Evolutionary conservation across 2,329 filamentous ascomycete species (phyloP).

Genomic region (Neobulgaria alba): DNA sequence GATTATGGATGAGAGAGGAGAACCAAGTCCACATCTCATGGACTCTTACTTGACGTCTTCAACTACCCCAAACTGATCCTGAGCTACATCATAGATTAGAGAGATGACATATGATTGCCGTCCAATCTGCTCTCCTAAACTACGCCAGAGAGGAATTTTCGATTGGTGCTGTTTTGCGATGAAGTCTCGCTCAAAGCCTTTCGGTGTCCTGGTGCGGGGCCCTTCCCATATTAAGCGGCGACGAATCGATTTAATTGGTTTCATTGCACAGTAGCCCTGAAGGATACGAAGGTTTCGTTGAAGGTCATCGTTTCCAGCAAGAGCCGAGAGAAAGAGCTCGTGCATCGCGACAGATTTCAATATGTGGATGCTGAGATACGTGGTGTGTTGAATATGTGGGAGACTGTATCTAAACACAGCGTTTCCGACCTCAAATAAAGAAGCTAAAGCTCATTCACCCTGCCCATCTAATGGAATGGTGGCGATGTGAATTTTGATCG

Average conservation of each 20-base stretch:
- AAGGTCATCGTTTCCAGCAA: slow-evolving; percentile 42
- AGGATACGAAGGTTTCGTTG: slow-evolving; percentile 43
- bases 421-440: too few species aligned
- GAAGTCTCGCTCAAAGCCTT: slow-evolving; percentile 19
- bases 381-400: too few species aligned
- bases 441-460: too few species aligned
- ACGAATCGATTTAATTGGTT: slow-evolving; percentile 39
- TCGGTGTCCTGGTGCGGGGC: slow-evolving; percentile 32
- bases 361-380: too few species aligned
- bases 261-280: slow-evolving; percentile 49
- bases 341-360: too few species aligned
- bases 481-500: too few species aligned
- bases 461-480: too few species aligned
- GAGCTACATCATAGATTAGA: slow-evolving; percentile 43
- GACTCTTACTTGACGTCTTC: slow-evolving; percentile 3
- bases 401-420: too few species aligned
- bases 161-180: slow-evolving; percentile 30
- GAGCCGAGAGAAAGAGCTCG: slow-evolving; percentile 49
- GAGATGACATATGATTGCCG: slow-evolving; percentile 51
- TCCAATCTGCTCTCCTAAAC: slow-evolving; percentile 36
- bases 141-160: slow-evolving; percentile 36
- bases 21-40: too few species aligned
- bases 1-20: too few species aligned
- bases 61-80: slow-evolving; percentile 38
- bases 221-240: slow-evolving; percentile 45